Conservation (phyloP, 73 alveolate species). For the Paraurostyla sp. region DNA sequence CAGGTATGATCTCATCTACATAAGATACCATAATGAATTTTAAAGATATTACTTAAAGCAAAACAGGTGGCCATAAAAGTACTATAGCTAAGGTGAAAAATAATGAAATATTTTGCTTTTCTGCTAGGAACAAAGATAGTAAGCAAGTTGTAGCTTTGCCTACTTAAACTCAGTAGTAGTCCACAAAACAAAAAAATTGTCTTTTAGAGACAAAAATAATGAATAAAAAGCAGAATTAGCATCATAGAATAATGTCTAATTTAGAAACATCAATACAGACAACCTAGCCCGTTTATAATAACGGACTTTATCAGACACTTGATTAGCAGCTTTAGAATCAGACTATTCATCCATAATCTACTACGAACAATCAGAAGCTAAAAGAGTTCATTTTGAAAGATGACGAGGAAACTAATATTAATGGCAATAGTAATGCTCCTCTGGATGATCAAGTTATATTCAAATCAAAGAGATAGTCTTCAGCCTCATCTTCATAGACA, state of each 20-base stretch:
- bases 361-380: neutral
- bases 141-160: neutral
- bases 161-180: neutral
- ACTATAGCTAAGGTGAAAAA: neutral
- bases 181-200: neutral
- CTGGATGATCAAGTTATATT: conserved; percentile 1
- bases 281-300: neutral
- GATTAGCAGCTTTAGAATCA: neutral
- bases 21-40: neutral
- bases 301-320: neutral
- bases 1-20: conserved; percentile 6
- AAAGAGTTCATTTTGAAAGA: conserved; percentile 17
- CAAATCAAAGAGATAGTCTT: neutral
- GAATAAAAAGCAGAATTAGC: neutral
- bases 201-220: neutral
- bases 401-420: neutral
- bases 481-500: neutral
- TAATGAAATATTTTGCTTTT: neutral
- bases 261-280: neutral
- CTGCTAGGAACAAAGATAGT: neutral
- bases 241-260: neutral
- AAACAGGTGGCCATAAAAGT: neutral
- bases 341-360: neutral
- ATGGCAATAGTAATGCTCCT: neutral
- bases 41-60: neutral